Conservation (phyloP, 2,329 filamentous ascomycete species). For the Pyrenochaeta sp. region DNA sequence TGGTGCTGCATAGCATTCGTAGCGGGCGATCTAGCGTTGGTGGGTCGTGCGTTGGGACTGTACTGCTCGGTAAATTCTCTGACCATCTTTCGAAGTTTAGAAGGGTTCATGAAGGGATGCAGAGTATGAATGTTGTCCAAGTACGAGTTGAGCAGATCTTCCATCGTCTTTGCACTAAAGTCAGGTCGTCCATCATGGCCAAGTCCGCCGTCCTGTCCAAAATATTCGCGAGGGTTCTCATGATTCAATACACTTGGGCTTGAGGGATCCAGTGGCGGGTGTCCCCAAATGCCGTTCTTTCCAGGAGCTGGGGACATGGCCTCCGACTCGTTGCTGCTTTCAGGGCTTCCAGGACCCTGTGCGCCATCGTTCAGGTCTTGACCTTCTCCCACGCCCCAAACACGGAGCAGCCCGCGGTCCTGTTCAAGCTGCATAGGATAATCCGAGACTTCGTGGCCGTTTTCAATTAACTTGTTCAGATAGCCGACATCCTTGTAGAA, state of each 20-base stretch:
- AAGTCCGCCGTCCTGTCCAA: slow-evolving; percentile 58
- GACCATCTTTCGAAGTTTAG: slow-evolving; percentile 60
- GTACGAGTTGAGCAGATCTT: slow-evolving; percentile 62
- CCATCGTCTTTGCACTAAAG: slow-evolving; percentile 60
- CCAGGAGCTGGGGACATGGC: slow-evolving; percentile 51
- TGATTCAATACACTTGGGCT: slow-evolving; percentile 34
- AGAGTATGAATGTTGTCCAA: slow-evolving; percentile 67
- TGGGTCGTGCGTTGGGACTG: slow-evolving; percentile 35
- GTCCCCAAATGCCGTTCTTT: slow-evolving; percentile 59
- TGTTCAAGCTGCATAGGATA: slow-evolving; percentile 82
- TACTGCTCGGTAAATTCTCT: slow-evolving; percentile 53
- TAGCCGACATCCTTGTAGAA: slow-evolving; percentile 60
- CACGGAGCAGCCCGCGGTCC: slow-evolving; percentile 73
- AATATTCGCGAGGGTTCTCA: slow-evolving; percentile 32
- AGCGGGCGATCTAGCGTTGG: slow-evolving; percentile 33
- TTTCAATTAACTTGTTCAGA: slow-evolving; percentile 70
- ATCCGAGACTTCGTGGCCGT: slow-evolving; percentile 64
- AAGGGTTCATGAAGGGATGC: slow-evolving; percentile 68
- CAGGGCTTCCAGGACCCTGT: slow-evolving; percentile 43
- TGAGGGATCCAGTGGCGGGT: slow-evolving; percentile 51
- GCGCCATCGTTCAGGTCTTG: slow-evolving; percentile 63
- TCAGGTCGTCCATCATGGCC: slow-evolving; percentile 62
- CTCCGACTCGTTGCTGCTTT: slow-evolving; percentile 50
- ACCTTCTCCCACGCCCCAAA: slow-evolving; percentile 83
- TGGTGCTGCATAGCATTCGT: slow-evolving; percentile 18